A percentile compares a stretch with the other conserved stretches of the same genome.
Evolutionary conservation across 306 rosid species (phyloP).

Genomic region (Delonix regia): DNA sequence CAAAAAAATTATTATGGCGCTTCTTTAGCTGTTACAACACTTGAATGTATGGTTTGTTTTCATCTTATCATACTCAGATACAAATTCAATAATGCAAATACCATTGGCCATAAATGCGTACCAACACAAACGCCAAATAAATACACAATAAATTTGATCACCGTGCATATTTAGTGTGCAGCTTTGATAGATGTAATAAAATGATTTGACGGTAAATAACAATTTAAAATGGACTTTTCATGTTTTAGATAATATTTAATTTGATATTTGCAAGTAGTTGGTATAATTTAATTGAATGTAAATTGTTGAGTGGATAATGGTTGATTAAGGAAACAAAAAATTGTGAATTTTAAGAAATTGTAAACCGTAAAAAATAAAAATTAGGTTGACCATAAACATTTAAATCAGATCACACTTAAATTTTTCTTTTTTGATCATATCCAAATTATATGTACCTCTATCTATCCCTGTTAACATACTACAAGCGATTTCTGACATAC

Average conservation of each 20-base stretch:
- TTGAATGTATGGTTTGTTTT: too few relatives aligned
- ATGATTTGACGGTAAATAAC: background rate
- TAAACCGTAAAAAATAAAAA: background rate
- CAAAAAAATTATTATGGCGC: too few relatives aligned
- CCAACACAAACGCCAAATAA: background rate
- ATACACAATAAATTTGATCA: background rate
- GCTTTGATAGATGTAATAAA: background rate
- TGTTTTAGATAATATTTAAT: background rate
- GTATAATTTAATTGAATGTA: background rate
- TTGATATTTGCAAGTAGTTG: background rate
- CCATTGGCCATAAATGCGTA: background rate
- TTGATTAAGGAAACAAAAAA: too few relatives aligned
- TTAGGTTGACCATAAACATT: background rate
- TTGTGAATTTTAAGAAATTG: background rate
- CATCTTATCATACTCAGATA: background rate
- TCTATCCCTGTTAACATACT: too few relatives aligned
- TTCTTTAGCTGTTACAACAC: too few relatives aligned
- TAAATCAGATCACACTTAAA: background rate
- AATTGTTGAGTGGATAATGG: background rate
- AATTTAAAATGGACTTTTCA: background rate
- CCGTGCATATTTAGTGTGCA: background rate
- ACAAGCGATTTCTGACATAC: too few relatives aligned
- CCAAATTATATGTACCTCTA: too few relatives aligned
- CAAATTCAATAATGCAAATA: background rate
- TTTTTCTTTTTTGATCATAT: background rate